A percentile compares a stretch with the other conserved stretches of the same genome.
Conservation (phyloP, 2,329 filamentous ascomycete genomes). For the Fusarium brevicatenulatum region DNA sequence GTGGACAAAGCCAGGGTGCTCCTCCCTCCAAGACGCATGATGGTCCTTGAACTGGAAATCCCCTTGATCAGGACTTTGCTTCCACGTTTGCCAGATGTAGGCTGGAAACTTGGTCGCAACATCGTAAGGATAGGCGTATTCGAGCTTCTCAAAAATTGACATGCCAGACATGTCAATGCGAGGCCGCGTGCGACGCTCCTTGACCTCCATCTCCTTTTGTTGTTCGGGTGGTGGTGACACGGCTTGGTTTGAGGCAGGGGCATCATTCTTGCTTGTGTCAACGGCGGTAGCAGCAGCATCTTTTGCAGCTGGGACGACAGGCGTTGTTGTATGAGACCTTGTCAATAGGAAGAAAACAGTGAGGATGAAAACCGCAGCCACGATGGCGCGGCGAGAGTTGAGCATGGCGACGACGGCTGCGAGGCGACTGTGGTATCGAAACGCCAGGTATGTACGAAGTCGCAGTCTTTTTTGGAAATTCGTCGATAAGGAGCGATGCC, state of each 20-base stretch:
- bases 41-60: conserved; percentile 84
- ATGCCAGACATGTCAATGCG: conserved; percentile 77
- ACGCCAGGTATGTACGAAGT: conserved; percentile 17
- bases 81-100: conserved; percentile 99
- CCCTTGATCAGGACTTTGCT: conserved; percentile 79
- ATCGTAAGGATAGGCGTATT: conserved; percentile 95
- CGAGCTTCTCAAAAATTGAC: conserved; percentile 81
- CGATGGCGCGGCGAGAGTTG: conserved; percentile 79
- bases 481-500: conserved; percentile 33
- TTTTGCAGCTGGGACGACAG: conserved; percentile 32
- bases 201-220: conserved; percentile 33
- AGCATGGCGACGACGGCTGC: conserved; percentile 70
- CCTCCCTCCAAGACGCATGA: conserved; percentile 88
- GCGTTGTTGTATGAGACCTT: conserved; percentile 60
- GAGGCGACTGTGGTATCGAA: conserved; percentile 18
- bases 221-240: conserved; percentile 26
- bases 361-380: conserved; percentile 75
- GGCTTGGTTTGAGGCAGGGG: conserved; percentile 35
- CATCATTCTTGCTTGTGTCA: conserved; percentile 33
- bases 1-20: conserved; percentile 92
- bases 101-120: conserved; percentile 89
- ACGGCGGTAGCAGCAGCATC: conserved; percentile 27
- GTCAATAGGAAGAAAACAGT: conserved; percentile 76
- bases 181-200: conserved; percentile 46
- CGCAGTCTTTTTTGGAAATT: conserved; percentile 30